phyloP scores from a whole-genome alignment of 2,329 filamentous ascomycete genomes.

The Neonectria punicea region DNA sequence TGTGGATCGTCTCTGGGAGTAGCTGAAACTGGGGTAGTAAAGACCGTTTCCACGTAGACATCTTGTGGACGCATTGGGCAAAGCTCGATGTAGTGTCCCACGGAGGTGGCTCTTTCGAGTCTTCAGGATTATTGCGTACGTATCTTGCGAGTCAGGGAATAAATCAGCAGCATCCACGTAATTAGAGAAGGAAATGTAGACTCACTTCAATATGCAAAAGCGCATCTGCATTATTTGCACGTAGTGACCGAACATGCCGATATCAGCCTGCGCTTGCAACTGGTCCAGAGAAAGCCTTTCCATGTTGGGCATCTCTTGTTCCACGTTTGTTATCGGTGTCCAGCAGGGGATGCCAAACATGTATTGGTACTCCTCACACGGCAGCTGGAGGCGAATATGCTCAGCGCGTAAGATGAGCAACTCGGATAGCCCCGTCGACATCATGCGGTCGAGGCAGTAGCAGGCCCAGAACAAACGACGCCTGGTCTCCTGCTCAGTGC shows the following conservation, averaged over 20 bases:
- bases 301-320: background rate
- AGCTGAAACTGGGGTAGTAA: constrained; percentile 8
- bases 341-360: background rate
- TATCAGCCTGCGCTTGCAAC: background rate
- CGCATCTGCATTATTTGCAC: constrained; percentile 19
- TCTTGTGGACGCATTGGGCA: constrained; percentile 12
- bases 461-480: constrained; percentile 16
- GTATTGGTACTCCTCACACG: constrained; percentile 16
- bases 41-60: constrained; percentile 9
- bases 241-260: constrained; percentile 15
- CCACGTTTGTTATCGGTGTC: constrained; percentile 7
- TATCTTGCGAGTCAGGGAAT: background rate
- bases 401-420: background rate
- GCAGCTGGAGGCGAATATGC: constrained; percentile 14
- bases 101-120: background rate
- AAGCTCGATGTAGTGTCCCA: constrained; percentile 7
- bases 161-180: background rate
- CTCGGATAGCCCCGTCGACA: constrained; percentile 11
- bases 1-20: constrained; percentile 10
- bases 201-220: constrained; percentile 16
- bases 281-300: background rate
- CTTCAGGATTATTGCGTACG: constrained; percentile 13
- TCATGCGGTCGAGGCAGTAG: constrained; percentile 19
- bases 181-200: background rate
- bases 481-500: constrained; percentile 10